Conservation (phyloP, 768 basidiomycete species). For the Tephrocybe sp. region DNA sequence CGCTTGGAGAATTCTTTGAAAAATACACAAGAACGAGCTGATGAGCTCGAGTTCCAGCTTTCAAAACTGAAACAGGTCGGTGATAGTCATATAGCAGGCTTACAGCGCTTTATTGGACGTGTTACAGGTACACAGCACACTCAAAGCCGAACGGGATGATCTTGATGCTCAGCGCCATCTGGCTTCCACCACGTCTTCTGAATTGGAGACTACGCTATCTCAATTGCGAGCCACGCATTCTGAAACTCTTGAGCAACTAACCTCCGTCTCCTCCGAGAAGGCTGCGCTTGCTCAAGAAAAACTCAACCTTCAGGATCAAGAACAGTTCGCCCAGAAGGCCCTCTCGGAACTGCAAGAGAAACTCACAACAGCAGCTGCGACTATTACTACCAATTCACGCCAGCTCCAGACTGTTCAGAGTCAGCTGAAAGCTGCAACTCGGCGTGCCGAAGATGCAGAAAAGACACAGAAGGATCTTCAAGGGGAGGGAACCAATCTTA, state of each 20-base stretch:
- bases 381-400: slow-evolving; percentile 50
- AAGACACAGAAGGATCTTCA: slow-evolving; percentile 70
- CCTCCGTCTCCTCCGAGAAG: slow-evolving; percentile 42
- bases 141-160: slow-evolving; percentile 61
- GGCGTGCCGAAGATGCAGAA: slow-evolving; percentile 76
- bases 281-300: slow-evolving; percentile 49
- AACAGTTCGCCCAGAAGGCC: slow-evolving; percentile 42
- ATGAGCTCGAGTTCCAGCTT: slow-evolving; percentile 80
- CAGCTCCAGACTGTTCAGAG: slow-evolving; percentile 58
- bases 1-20: slow-evolving; percentile 68
- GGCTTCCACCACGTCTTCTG: slow-evolving; percentile 39
- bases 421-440: slow-evolving; percentile 62
- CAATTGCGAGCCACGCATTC: slow-evolving; percentile 40
- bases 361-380: slow-evolving; percentile 51
- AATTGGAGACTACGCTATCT: slow-evolving; percentile 47
- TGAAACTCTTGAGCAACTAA: slow-evolving; percentile 40
- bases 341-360: slow-evolving; percentile 57
- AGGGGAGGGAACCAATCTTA: slow-evolving; percentile 70
- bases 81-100: not conserved
- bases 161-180: slow-evolving; percentile 46
- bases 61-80: slow-evolving; percentile 75
- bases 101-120: not conserved
- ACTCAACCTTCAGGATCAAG: slow-evolving; percentile 44
- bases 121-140: slow-evolving; percentile 48
- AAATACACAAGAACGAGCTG: slow-evolving; percentile 77